Conservation (phyloP, 208 protist genomes). For the Crithidia acanthocephali region DNA sequence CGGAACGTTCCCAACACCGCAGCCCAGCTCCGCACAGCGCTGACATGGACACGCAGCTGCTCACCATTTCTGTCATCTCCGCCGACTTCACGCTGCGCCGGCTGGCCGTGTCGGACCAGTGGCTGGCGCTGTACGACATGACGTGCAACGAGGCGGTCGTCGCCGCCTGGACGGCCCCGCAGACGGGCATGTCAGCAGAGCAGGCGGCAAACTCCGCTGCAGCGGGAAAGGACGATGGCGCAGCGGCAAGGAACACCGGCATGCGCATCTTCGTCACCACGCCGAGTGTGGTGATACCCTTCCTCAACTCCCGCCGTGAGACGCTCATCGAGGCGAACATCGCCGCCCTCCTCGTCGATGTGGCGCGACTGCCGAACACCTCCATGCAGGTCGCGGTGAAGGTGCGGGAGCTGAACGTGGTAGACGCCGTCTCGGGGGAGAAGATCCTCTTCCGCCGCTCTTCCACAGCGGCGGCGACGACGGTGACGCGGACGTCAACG, state of each 20-base stretch:
- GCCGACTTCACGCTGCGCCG: constrained; percentile 81
- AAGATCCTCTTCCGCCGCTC: constrained; percentile 56
- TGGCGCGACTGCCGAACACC: constrained; percentile 40
- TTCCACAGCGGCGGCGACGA: not conserved
- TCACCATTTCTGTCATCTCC: constrained; percentile 59
- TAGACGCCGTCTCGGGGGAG: constrained; percentile 62
- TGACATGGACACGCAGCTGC: constrained; percentile 12
- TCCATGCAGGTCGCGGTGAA: constrained; percentile 56
- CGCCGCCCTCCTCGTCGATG: constrained; percentile 64
- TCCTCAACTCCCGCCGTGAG: constrained; percentile 61
- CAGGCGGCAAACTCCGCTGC: not conserved
- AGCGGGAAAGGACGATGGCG: not conserved
- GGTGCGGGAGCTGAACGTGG: constrained; percentile 66
- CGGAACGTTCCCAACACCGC: not conserved
- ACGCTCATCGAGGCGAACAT: constrained; percentile 74
- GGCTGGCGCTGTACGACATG: constrained; percentile 81
- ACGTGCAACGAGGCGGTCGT: constrained; percentile 75
- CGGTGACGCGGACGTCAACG: constrained; percentile 4
- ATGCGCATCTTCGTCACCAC: constrained; percentile 75
- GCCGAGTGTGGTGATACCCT: constrained; percentile 71
- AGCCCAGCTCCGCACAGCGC: not conserved
- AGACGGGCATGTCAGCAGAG: constrained; percentile 19
- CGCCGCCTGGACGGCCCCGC: constrained; percentile 40
- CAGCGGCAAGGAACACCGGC: constrained; percentile 3
- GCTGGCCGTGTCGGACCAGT: constrained; percentile 87